A percentile compares a stretch with the other conserved stretches of the same genome.
phyloP scores from a whole-genome alignment of 805 yeast genomes.

The Lachancea sp. region DNA sequence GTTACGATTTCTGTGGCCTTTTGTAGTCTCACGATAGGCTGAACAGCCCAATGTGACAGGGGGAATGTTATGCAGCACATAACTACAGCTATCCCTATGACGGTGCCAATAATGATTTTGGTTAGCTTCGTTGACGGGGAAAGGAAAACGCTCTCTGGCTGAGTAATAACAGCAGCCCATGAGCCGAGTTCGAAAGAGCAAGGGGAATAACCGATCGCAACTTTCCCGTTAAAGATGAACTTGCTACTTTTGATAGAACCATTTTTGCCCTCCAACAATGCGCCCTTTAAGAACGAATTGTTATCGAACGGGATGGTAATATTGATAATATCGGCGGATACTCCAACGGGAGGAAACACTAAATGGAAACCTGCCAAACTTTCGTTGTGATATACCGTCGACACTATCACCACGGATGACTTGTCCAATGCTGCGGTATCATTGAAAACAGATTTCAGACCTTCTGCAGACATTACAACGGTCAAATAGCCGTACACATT shows the following conservation, averaged over 20 bases:
- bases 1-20: constrained; percentile 65
- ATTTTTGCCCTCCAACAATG: constrained; percentile 32
- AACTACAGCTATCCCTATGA: constrained; percentile 68
- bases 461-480: constrained; percentile 44
- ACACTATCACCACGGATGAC: constrained; percentile 30
- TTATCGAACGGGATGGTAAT: constrained; percentile 25
- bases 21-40: constrained; percentile 74
- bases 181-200: constrained; percentile 38
- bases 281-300: constrained; percentile 33
- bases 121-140: constrained; percentile 57
- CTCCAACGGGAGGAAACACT: constrained; percentile 37
- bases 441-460: constrained; percentile 36
- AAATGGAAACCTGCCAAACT: constrained; percentile 34
- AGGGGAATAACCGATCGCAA: constrained; percentile 54
- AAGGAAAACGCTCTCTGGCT: constrained; percentile 49
- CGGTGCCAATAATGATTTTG: constrained; percentile 69
- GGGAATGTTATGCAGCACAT: constrained; percentile 75
- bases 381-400: constrained; percentile 23
- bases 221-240: constrained; percentile 33
- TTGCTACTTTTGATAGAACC: constrained; percentile 40
- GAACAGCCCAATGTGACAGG: constrained; percentile 73
- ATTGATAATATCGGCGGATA: constrained; percentile 16
- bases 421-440: constrained; percentile 39
- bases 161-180: constrained; percentile 77
- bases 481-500: constrained; percentile 67